Evolutionary conservation across 805 yeast species (phyloP), one percentile per base, ranked within the genome.

Genomic region (Sugiyamaella boreocaroliniensis): DNA sequence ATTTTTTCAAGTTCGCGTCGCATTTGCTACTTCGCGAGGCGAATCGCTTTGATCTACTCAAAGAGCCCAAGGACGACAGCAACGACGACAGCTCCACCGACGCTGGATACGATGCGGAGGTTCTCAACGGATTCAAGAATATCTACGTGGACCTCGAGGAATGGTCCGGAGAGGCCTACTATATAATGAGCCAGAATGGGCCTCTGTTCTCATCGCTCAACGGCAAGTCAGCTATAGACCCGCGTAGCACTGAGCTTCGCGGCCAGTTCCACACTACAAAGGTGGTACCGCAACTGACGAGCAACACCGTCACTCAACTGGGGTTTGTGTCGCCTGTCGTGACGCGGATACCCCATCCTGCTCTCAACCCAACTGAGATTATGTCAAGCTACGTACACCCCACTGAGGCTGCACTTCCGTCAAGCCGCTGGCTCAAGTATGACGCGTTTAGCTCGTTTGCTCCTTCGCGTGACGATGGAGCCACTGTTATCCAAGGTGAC

Each of bases 121-220:
- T 58, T 10, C 44, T 56, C 48, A 58, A 49, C 26, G 68, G 66
- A 6, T 64, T 64, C 57, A 55, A 58, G 12, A 55, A 58, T 8
- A 56, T 69, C 29, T 59, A 85, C 71, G 76, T 83, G 58, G 82
- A 79, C 60, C 84, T 86, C 71, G 80, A 79, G 60, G 82, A 86
- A 61, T 87, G 93, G 90, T 89, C 88, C 64, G 96, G 96, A 72
- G 93, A 90, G 67, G 80, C 89, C 0, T 76, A 78, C 55, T 78
- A 76, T 54, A 67, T 83, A 34, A 69, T 79, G 9, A 81, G 85
- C 2, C 78, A 79, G 16, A 78, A 78, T 43, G 89, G 83, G 42
- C 95, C 97, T 12, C 72, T 93, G 48, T 92, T 93, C 64, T 78
- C 96, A 5, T 84, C 96, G 0, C 69, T 84, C 40, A 76, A 79